Evolutionary conservation across 371 early-diverging fungal genomes (phyloP), one percentile per base, ranked within the genome.

Genomic region (Apophysomyces ossiformis): DNA sequence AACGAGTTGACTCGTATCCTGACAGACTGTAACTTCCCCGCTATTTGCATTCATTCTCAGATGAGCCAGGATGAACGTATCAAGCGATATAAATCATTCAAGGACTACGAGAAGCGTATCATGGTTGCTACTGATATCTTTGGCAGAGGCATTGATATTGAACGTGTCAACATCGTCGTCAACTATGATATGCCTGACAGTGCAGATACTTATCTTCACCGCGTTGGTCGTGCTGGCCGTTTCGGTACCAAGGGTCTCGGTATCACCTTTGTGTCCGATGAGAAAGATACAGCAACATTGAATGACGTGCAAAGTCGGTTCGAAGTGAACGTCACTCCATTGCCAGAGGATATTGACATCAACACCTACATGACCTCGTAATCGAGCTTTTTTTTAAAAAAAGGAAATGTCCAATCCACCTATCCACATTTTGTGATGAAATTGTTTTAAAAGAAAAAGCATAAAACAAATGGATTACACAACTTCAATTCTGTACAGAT

Each of bases 201-300:
- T 39, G 93, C 97, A 12, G 98, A 99, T 74, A 85, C 95, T 36
- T 99, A 99, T 77, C 87, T 99, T 39, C 99, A 99, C 74, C 86
- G 99, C 80, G 94, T 99, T 45, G 99, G 99, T 62, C 95, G 99
- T 89, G 99, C 99, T 59, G 99, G 99, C 67, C 94, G 99, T 88
- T 99, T 99, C 80, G 99, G 99, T 80, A 99, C 99, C 74, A 95
- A 97, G 88, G 99, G 99, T 80, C 84, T 97, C 39, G 99, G 96
- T 58, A 91, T 99, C 63, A 96, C 97, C 6, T 98, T 99, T 82
- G 94, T 99, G 16, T 85, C 96, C 12, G 91, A 90, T 37, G 91
- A 92, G 18, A 94, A 90, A 59, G 99, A 99, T 75, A 85, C 89
- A 32, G 79, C 83, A 44, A 82, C 90, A 1, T 76, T 99, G 57